phyloP scores from a whole-genome alignment of 2,329 filamentous ascomycete species.

The Aspergillus hortae region DNA sequence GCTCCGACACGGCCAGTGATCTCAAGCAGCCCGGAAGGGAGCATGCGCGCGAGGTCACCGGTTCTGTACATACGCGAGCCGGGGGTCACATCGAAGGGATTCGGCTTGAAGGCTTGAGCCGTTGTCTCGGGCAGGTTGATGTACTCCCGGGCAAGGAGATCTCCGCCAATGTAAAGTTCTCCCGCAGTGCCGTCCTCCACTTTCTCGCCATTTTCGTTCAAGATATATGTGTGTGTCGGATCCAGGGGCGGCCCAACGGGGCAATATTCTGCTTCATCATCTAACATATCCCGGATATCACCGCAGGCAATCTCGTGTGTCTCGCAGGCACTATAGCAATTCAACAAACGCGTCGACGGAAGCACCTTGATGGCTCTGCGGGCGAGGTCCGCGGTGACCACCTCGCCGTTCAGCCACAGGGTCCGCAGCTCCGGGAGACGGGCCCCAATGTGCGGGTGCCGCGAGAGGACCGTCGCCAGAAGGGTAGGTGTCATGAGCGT shows the following conservation, averaged over 20 bases:
- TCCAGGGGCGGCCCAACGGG: constrained; percentile 70
- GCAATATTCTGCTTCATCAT: constrained; percentile 63
- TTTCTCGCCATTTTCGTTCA: constrained; percentile 64
- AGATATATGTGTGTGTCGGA: constrained; percentile 66
- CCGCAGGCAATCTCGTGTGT: constrained; percentile 78
- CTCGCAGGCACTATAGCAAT: constrained; percentile 79
- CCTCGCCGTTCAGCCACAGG: constrained; percentile 78
- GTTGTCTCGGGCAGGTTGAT: constrained; percentile 77
- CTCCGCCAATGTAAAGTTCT: constrained; percentile 73
- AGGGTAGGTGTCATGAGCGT: constrained; percentile 82
- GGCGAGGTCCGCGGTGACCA: constrained; percentile 74
- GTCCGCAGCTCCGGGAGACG: constrained; percentile 65
- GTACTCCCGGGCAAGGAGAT: constrained; percentile 70
- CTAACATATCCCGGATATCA: constrained; percentile 66
- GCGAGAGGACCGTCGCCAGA: constrained; percentile 67
- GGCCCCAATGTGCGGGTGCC: constrained; percentile 62
- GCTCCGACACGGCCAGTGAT: constrained; percentile 72
- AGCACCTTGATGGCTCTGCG: constrained; percentile 65
- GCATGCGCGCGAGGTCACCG: constrained; percentile 65
- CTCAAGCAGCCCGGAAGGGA: constrained; percentile 66
- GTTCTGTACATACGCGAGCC: constrained; percentile 71
- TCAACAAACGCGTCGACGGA: constrained; percentile 67
- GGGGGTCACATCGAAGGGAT: constrained; percentile 59
- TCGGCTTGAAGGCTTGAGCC: constrained; percentile 64
- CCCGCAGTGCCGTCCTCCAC: constrained; percentile 62